Evolutionary conservation across 345 rosid species (phyloP), one percentile per base, ranked within the genome.

Genomic region (Geranium brycei): DNA sequence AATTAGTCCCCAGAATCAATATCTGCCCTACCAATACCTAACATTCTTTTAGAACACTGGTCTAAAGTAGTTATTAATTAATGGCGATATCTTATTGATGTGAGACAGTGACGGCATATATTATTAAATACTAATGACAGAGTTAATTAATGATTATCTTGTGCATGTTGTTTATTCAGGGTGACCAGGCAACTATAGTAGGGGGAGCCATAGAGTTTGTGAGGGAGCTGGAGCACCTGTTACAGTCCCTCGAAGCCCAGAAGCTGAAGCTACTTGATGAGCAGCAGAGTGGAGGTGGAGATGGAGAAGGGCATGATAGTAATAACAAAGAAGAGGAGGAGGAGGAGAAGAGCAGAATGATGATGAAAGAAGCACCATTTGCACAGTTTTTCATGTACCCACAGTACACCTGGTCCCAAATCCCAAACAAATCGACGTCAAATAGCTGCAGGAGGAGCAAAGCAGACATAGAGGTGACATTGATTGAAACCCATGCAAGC

Each of bases 171-270:
- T 35, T 35, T 4, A 3, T 78, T 69, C 60, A 91, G 97, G 90
- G 97, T 69, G 97, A 91, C 73, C 97, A 88, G 72, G 97, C 97
- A 3, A 86, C 97, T 23, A 82, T 87, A 68, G 96, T 91, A 57
- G 97, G 41, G 41, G 41, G 41, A 4, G 41, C 41, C 41, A 35
- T 35, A 35, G 41, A 35, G 4, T 35, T 35, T 75, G 88, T 91
- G 69, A 91, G 88, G 84, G 87, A 88, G 68, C 84, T 88, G 60
- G 95, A 91, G 78, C 88, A 85, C 19, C 79, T 82, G 51, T 72
- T 88, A 64, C 79, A 82, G 60, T 72, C 84, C 57, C 84, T 91
- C 41, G 87, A 88, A 81, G 85, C 88, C 51, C 82, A 78, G 69
- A 91, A 87, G 76, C 69, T 73, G 31, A 72, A 75, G 15, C 66